Evolutionary conservation across 2,329 filamentous ascomycete species (phyloP), one percentile per base, ranked within the genome.

Genomic region (Aureobasidium leucospermi): DNA sequence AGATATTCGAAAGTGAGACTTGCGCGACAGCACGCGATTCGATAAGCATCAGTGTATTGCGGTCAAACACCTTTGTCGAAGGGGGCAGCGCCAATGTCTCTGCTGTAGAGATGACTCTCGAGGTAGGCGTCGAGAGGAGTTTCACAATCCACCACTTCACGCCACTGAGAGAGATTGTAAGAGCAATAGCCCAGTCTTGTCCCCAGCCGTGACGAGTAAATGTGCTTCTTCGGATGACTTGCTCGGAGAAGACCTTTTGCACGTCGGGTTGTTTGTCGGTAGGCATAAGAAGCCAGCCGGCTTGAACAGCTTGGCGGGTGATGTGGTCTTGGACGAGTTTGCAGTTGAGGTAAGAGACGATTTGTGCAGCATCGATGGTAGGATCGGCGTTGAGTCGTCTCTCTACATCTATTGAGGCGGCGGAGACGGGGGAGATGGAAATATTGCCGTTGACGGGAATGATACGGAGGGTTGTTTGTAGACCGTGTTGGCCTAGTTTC

Each of bases 381-480:
- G 83, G 79, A 58, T 84, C 81, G 61, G 76, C 75, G 62, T 90
- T 92, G 58, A 95, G 77, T 36, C 81, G 81, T 34, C 75, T 76
- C 68, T 96, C 89, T 16, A 80, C 78, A 19, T 83, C 65, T 7
- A 68, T 64, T 5, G 75, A 71, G 5, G 70, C 63, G n/a, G 66
- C 61, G 8, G 68, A 74, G 11, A 70, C 66, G 38, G 90, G 88
- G 60, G 84, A 82, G 39, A 96, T 73, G 9, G 85, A 83, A 62
- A 91, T 87, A 10, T 80, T 75, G n/a, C 94, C 94, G 0, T 88
- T 91, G 29, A 89, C 84, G 0, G 88, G 85, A 65, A 96, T 90
- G 48, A 96, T 79, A 16, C 82, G 79, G 31, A 96, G 72, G 6
- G 78, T 81, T 36, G 88, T 64, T 1, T 67, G 74, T 39, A 78